Evolutionary conservation across 169 alveolate species (phyloP).

Genomic region (Cryptosporidium canis): DNA sequence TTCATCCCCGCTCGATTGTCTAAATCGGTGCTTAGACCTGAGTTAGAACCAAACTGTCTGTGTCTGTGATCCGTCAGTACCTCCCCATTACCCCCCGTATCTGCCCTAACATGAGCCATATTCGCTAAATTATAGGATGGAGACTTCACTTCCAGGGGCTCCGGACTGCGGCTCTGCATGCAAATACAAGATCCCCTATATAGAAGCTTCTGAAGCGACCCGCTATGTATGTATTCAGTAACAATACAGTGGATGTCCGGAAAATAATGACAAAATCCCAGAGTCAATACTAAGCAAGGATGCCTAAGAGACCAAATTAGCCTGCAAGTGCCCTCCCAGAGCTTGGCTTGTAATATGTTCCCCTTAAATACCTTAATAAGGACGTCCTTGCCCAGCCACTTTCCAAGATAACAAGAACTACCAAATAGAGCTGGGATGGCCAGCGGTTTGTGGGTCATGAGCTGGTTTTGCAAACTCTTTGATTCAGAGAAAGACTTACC

Average conservation of each 20-base stretch:
- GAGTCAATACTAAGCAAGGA: constrained; percentile 48
- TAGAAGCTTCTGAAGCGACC: constrained; percentile 35
- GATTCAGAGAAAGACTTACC: background rate
- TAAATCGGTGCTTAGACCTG: no score
- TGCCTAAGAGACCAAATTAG: constrained; percentile 68
- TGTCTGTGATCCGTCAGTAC: no score
- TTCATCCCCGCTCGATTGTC: no score
- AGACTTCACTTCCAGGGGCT: background rate
- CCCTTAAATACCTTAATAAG: constrained; percentile 53
- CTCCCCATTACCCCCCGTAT: no score
- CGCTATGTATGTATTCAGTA: constrained; percentile 53
- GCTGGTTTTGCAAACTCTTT: background rate
- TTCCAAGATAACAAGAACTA: constrained; percentile 66
- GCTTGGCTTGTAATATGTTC: constrained; percentile 6
- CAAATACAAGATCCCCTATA: constrained; percentile 44
- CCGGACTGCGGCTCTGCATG: background rate
- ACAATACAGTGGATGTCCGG: constrained; percentile 63
- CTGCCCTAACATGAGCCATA: no score
- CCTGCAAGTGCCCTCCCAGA: constrained; percentile 66
- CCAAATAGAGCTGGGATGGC: background rate
- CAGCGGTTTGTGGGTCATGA: background rate
- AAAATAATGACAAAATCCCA: constrained; percentile 48
- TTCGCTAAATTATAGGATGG: constrained; percentile 31
- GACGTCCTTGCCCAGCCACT: constrained; percentile 61
- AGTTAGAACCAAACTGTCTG: no score